Evolutionary conservation across 2,329 filamentous ascomycete species (phyloP).

Genomic region (Zalaria obscura): DNA sequence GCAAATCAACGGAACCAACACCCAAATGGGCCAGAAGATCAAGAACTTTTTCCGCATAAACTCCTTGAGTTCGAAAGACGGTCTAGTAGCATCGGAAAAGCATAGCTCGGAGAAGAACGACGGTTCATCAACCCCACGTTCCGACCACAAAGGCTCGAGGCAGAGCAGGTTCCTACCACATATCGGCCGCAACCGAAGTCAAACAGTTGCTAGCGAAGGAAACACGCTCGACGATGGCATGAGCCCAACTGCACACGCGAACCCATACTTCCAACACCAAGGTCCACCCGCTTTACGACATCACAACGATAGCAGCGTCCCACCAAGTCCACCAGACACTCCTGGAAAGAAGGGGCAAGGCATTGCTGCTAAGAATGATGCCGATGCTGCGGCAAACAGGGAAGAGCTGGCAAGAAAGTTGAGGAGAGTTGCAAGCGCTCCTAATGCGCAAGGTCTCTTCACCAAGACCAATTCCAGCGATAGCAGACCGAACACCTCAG

Average conservation of each 20-base stretch:
- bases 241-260: conserved; percentile 85
- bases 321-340: conserved; percentile 83
- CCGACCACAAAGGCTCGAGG: conserved; percentile 45
- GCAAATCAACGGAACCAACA: conserved; percentile 33
- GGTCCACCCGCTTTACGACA: conserved; percentile 86
- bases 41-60: conserved; percentile 58
- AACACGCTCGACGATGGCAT: conserved; percentile 77
- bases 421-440: conserved; percentile 85
- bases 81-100: conserved; percentile 21
- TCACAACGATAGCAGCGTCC: conserved; percentile 86
- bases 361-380: conserved; percentile 44
- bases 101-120: conserved; percentile 19
- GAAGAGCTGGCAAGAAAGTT: conserved; percentile 89
- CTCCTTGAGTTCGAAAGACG: conserved; percentile 30
- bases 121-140: conserved; percentile 33
- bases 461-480: conserved; percentile 41
- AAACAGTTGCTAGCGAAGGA: conserved; percentile 84
- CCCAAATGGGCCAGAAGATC: conserved; percentile 48
- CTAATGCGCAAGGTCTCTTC: conserved; percentile 91
- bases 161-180: conserved; percentile 82
- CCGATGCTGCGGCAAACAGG: conserved; percentile 66
- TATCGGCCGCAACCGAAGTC: conserved; percentile 75
- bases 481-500: conserved; percentile 63
- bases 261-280: conserved; percentile 95
- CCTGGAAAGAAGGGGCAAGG: conserved; percentile 58